phyloP scores from a whole-genome alignment of 176 grass and related monocot genomes.

The Calamus simplicifolius region DNA sequence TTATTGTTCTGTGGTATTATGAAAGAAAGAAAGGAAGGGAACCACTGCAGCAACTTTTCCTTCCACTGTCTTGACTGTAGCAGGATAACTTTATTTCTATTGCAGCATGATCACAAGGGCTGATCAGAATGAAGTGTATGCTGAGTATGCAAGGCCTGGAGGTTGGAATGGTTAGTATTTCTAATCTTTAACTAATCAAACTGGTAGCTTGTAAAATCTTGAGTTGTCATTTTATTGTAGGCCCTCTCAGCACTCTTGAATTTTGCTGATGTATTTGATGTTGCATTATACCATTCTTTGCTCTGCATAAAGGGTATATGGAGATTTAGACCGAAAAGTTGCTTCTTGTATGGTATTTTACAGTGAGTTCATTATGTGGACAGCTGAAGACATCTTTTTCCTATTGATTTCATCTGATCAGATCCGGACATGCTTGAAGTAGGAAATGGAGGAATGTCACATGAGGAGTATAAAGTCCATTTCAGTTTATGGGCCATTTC shows the following conservation, averaged over 20 bases:
- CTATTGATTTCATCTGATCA: neutral
- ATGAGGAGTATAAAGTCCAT: slow-evolving; percentile 71
- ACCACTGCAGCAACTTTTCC: too few species aligned
- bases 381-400: too few species aligned
- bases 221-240: neutral
- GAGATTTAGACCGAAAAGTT: too few species aligned
- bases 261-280: too few species aligned
- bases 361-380: too few species aligned
- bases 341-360: too few species aligned
- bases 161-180: slow-evolving; percentile 68
- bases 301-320: too few species aligned
- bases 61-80: too few species aligned
- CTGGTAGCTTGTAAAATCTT: neutral
- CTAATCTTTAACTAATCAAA: neutral
- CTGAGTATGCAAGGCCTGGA: slow-evolving; percentile 71
- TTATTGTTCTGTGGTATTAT: neutral
- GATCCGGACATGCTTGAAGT: slow-evolving; percentile 59
- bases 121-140: slow-evolving; percentile 87
- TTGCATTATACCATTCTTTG: too few species aligned
- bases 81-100: neutral
- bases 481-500: slow-evolving; percentile 91
- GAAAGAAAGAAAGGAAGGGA: too few species aligned
- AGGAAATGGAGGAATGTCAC: slow-evolving; percentile 77
- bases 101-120: slow-evolving; percentile 69
- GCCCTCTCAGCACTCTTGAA: too few species aligned